A percentile compares a stretch with the other conserved stretches of the same genome.
These are phyloP conservation scores for Exophiala oligosperma DNA, from an alignment of 2,329 filamentous ascomycete genomes.

Conservation along the genomic window DNA sequence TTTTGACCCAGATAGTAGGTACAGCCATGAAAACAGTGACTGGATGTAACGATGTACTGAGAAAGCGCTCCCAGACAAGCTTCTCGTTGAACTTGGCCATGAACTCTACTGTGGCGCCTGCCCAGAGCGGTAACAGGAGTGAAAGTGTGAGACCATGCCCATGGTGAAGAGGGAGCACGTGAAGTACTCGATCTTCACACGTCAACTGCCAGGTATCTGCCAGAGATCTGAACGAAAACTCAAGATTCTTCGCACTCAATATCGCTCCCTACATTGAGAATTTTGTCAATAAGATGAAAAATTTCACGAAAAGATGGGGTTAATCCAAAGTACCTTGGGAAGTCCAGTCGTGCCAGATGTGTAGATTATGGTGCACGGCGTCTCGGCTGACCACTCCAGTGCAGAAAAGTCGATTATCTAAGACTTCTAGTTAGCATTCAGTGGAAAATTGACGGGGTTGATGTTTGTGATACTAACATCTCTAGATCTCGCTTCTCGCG, in stretches of 20 bases:
- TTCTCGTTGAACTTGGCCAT: conserved; percentile 44
- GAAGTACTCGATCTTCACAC: conserved; percentile 46
- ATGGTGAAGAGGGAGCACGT: conserved; percentile 52
- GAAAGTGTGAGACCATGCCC: conserved; percentile 52
- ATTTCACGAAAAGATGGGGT: neutral
- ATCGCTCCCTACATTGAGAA: neutral
- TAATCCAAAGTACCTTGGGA: conserved; percentile 50
- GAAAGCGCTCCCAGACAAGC: conserved; percentile 49
- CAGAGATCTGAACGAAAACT: neutral
- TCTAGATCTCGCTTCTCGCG: neutral
- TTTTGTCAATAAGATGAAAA: neutral
- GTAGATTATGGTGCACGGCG: conserved; percentile 49
- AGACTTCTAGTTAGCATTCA: neutral
- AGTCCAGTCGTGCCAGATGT: conserved; percentile 58
- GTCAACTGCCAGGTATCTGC: conserved; percentile 38
- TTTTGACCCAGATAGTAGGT: conserved; percentile 51
- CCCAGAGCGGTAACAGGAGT: conserved; percentile 47
- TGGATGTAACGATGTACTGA: conserved; percentile 32
- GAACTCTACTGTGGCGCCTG: conserved; percentile 50
- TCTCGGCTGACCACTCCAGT: conserved; percentile 20
- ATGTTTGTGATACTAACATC: neutral
- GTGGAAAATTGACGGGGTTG: neutral
- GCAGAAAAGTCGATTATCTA: neutral
- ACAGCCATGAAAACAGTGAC: conserved; percentile 51
- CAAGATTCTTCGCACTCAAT: neutral